phyloP scores from a whole-genome alignment of 1,284 basidiomycete genomes.

The Cystobasidiaceae sp. region DNA sequence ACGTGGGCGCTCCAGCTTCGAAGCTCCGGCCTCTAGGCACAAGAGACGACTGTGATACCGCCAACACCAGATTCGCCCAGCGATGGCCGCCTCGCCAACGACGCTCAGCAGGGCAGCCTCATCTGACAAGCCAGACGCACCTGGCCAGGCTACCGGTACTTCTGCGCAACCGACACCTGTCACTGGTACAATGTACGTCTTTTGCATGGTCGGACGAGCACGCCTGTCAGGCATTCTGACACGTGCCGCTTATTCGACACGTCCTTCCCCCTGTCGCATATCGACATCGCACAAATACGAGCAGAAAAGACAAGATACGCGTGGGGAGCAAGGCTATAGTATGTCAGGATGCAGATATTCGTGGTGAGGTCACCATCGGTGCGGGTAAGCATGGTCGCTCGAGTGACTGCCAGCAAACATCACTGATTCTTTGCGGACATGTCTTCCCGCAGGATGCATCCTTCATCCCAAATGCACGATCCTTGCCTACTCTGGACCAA shows the following conservation, averaged over 20 bases:
- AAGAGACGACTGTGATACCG: no score
- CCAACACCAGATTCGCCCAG: background rate
- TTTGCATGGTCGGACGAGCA: background rate
- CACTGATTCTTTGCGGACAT: background rate
- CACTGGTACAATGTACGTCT: background rate
- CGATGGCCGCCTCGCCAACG: background rate
- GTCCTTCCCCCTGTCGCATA: no score
- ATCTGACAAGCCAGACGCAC: no score
- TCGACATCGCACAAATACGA: background rate
- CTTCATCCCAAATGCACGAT: slow-evolving; percentile 92
- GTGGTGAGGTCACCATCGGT: slow-evolving; percentile 84
- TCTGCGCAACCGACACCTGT: background rate
- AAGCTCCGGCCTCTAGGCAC: no score
- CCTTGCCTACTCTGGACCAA: slow-evolving; percentile 77
- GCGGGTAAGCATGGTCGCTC: slow-evolving; percentile 52
- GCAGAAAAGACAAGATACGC: slow-evolving; percentile 39
- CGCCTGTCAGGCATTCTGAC: background rate
- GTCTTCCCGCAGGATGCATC: slow-evolving; percentile 57
- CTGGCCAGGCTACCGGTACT: background rate
- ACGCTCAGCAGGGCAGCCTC: no score
- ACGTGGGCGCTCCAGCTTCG: no score
- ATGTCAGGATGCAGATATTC: slow-evolving; percentile 79
- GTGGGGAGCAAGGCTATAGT: slow-evolving; percentile 76
- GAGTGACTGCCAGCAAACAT: background rate
- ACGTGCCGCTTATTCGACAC: background rate